Evolutionary conservation across 202 grass and related monocot genomes (phyloP), one percentile per base, ranked within the genome.

Genomic region (Setaria viridis): DNA sequence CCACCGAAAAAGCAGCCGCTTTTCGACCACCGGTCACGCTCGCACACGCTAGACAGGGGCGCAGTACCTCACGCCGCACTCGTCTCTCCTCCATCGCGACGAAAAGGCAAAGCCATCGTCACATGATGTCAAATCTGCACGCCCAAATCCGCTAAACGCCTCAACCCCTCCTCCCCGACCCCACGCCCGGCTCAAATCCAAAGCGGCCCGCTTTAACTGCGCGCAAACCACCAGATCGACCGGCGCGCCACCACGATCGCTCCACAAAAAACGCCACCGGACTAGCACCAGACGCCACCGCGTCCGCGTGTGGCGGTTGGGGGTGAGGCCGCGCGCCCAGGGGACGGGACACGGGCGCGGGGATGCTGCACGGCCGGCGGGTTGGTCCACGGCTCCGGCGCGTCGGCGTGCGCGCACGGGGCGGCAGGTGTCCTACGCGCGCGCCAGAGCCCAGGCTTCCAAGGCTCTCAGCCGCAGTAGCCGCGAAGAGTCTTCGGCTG

Each of bases 1-100:
- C 20, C 35, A 43, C 3, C 5, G 2, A 3, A 57, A 70, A 81
- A 58, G 63, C 62, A 46, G 51, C 12, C 39, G 20, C 66, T 70
- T 82, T 46, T 17, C 13, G 79, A 70, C 12, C 12, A 55, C 20
- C 49, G 35, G 25, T 47, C 4, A 20, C 50, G 6, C 66, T 71
- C 4, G 4, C 50, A 67, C 66, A 59, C 80, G 66, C 66, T 20
- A 67, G 80, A 82, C 53, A 46, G 66, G 2, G 50, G 8, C 79
- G 9, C 2, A 15, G n/a, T 12, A 82, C 66, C 79, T 58, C 66
- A 70, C 50, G 41, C 79, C n/a, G 65, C 66, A 71, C 80, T 74
- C 47, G 25, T 33, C 65, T 67, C 78, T 9, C 47, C 41, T 77
- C 77, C 63, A 50, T 41, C 58, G 11, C 51, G 21, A 71, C 51